These are phyloP conservation scores for Geotrichum candidum DNA, from an alignment of 1,139 yeast species.

Conservation along the genomic window DNA sequence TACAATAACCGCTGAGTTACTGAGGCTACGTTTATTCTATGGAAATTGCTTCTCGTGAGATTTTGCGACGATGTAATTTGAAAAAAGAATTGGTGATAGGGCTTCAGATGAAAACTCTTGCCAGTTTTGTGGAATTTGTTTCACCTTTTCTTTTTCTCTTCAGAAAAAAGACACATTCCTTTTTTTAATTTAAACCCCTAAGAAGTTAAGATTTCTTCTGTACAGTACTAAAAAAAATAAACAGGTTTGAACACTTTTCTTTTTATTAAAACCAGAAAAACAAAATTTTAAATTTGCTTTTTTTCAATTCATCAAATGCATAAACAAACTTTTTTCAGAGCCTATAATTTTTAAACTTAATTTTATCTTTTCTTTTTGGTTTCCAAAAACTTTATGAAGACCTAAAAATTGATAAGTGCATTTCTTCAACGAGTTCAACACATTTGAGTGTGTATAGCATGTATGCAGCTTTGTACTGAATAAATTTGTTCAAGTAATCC, in stretches of 20 bases:
- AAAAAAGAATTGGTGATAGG: neutral
- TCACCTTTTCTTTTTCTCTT: neutral
- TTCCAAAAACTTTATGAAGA: neutral
- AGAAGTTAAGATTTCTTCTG: neutral
- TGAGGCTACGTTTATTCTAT: too few relatives aligned
- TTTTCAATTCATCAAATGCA: neutral
- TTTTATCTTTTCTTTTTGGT: neutral
- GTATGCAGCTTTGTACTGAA: neutral
- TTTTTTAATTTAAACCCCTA: neutral
- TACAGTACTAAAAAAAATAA: neutral
- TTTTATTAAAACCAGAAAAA: neutral
- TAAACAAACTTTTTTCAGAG: neutral
- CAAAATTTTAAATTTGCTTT: neutral
- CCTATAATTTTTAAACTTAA: neutral
- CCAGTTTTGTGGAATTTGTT: neutral
- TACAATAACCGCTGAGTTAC: too few relatives aligned
- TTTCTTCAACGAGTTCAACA: neutral
- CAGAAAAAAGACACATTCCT: neutral
- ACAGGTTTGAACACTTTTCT: neutral
- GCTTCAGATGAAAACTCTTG: neutral
- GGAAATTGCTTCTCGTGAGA: neutral
- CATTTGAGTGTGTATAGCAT: neutral
- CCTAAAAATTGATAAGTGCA: neutral
- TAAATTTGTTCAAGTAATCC: neutral
- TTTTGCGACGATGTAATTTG: neutral